Conservation (phyloP, 2,329 filamentous ascomycete genomes). For the Colletotrichum gloeosporioides region DNA sequence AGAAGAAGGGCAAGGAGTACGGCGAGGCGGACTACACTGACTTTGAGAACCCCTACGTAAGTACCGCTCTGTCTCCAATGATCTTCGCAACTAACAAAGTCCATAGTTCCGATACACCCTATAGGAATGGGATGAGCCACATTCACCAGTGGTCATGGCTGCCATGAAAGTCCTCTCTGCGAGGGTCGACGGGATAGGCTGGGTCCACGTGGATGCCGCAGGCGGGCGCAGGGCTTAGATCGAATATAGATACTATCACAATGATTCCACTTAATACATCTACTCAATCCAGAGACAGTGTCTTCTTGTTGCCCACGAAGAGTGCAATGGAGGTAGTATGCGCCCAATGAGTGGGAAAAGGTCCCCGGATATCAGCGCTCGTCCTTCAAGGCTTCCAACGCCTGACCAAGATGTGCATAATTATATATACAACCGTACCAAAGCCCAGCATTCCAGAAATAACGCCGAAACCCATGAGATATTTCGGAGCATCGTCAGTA, state of each 20-base stretch:
- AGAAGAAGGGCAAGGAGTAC: slow-evolving; percentile 33
- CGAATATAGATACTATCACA: not conserved
- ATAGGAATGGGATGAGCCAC: not conserved
- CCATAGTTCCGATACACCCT: not conserved
- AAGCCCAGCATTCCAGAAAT: slow-evolving; percentile 17
- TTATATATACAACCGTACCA: not conserved
- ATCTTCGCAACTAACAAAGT: not conserved
- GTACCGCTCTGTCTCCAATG: not conserved
- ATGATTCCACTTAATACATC: not conserved
- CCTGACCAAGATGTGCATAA: slow-evolving; percentile 1
- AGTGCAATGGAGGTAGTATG: too few species aligned
- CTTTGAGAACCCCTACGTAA: slow-evolving; percentile 41
- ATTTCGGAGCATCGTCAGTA: slow-evolving; percentile 50
- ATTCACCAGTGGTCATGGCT: not conserved
- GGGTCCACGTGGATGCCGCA: not conserved
- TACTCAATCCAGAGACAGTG: not conserved
- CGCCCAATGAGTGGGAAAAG: too few species aligned
- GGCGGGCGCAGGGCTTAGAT: not conserved
- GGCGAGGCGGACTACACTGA: slow-evolving; percentile 43
- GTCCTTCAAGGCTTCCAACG: not conserved
- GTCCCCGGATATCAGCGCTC: not conserved
- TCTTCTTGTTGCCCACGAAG: not conserved
- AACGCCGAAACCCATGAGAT: slow-evolving; percentile 44
- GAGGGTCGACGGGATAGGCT: not conserved
- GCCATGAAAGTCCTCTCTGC: rapidly evolving